A percentile compares a stretch with the other conserved stretches of the same genome.
Conservation (phyloP, 345 rosid genomes). For the Salix koriyanagi region DNA sequence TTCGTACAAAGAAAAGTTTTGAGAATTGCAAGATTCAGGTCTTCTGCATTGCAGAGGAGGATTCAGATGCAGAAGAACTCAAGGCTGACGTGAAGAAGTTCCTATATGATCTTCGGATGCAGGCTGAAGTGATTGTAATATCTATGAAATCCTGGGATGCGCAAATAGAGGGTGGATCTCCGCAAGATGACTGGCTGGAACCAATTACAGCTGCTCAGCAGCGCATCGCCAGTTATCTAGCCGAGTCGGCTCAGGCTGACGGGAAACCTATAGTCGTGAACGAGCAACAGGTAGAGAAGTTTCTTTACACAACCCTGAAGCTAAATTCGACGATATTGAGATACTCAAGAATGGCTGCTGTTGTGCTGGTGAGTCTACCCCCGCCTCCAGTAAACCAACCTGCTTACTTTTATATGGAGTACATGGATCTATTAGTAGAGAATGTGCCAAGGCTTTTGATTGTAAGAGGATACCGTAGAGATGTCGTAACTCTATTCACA, state of each 20-base stretch:
- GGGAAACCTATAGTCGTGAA: constrained; percentile 74
- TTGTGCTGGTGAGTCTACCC: constrained; percentile 84
- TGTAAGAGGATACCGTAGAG: constrained; percentile 96
- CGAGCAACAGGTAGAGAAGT: constrained; percentile 80
- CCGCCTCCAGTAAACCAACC: constrained; percentile 78
- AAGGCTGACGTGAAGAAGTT: constrained; percentile 96
- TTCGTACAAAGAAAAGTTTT: constrained; percentile 94
- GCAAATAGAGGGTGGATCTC: constrained; percentile 55
- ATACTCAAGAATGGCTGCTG: constrained; percentile 86
- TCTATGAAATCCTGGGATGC: constrained; percentile 93
- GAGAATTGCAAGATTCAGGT: constrained; percentile 99
- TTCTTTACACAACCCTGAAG: constrained; percentile 73
- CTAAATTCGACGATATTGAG: constrained; percentile 73
- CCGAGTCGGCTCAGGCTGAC: constrained; percentile 56
- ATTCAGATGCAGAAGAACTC: constrained; percentile 87
- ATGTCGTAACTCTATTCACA: constrained; percentile 94
- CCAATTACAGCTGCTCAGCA: constrained; percentile 71
- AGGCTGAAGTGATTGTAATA: constrained; percentile 91
- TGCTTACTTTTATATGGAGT: constrained; percentile 95
- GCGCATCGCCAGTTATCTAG: constrained; percentile 59
- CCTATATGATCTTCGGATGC: constrained; percentile 97
- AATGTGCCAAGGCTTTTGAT: constrained; percentile 90
- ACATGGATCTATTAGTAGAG: constrained; percentile 95
- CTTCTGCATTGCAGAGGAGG: constrained; percentile 97
- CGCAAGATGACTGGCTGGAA: constrained; percentile 69